A percentile compares a stretch with the other conserved stretches of the same genome.
Evolutionary conservation across 2,329 filamentous ascomycete genomes (phyloP).

Genomic region (Apiospora sp.): DNA sequence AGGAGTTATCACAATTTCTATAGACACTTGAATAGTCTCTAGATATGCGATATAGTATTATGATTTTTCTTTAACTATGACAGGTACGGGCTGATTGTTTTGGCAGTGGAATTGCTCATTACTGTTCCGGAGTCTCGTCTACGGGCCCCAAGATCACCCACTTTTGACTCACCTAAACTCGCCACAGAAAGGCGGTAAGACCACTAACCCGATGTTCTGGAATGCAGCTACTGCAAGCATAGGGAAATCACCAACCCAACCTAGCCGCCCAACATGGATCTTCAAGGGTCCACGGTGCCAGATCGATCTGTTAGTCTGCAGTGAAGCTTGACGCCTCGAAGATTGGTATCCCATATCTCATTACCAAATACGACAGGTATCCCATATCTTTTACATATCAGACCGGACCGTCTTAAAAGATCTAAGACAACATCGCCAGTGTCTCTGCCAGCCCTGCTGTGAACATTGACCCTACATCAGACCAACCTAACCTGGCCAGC

Average conservation of each 20-base stretch:
- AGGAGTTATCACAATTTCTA: not conserved
- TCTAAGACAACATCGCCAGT: not conserved
- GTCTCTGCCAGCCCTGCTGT: no score
- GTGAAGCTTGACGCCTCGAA: not conserved
- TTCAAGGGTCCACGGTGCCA: not conserved
- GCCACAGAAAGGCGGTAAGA: not conserved
- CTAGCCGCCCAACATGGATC: not conserved
- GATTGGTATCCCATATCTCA: not conserved
- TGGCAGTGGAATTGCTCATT: not conserved
- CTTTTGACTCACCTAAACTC: conserved; percentile 8
- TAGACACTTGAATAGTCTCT: no score
- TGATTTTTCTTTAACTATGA: not conserved
- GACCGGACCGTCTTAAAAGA: no score
- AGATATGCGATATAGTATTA: no score
- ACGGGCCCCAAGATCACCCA: not conserved
- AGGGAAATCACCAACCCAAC: not conserved
- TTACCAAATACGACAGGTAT: not conserved
- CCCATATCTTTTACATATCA: not conserved
- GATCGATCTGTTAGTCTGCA: not conserved
- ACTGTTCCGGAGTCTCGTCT: not conserved
- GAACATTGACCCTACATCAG: no score
- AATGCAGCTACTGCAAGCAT: not conserved
- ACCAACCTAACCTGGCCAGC: not conserved
- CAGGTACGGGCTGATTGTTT: not conserved
- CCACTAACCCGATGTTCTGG: not conserved